A percentile compares a stretch with the other conserved stretches of the same genome.
Evolutionary conservation across 129 eudicot species (phyloP).

Genomic region (Calendula officinalis): DNA sequence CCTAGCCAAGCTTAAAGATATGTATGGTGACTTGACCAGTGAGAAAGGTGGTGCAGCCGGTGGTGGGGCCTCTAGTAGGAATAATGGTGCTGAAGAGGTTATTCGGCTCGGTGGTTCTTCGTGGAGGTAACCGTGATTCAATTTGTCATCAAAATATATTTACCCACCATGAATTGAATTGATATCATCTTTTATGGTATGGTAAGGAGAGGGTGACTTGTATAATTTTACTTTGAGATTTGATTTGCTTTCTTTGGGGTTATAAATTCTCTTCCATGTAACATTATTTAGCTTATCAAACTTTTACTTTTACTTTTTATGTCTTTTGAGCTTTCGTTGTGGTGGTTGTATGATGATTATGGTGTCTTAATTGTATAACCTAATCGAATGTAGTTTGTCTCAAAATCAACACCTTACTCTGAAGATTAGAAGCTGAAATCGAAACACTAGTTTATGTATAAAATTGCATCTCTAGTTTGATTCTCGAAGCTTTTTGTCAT

Average conservation of each 20-base stretch:
- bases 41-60: conserved; percentile 47
- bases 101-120: conserved; percentile 86
- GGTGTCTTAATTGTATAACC: too few relatives aligned
- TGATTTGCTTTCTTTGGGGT: conserved; percentile 15
- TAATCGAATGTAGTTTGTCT: too few relatives aligned
- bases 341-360: too few relatives aligned
- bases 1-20: conserved; percentile 86
- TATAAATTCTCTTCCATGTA: conserved; percentile 28
- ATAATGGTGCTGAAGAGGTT: conserved; percentile 73
- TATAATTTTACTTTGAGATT: neutral
- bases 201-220: conserved; percentile 17
- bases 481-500: too few relatives aligned
- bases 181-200: neutral
- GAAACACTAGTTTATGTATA: too few relatives aligned
- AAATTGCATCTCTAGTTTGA: too few relatives aligned
- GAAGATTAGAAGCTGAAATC: too few relatives aligned
- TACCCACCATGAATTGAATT: neutral
- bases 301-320: conserved; percentile 13
- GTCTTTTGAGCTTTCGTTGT: neutral
- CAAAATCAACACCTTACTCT: too few relatives aligned
- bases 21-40: conserved; percentile 72
- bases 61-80: conserved; percentile 38
- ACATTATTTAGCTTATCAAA: conserved; percentile 27
- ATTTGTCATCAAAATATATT: too few relatives aligned
- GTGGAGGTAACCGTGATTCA: conserved; percentile 46